Base-by-base conservation (phyloP, 148 eudicot genomes). In the Persicaria maculosa region DNA sequence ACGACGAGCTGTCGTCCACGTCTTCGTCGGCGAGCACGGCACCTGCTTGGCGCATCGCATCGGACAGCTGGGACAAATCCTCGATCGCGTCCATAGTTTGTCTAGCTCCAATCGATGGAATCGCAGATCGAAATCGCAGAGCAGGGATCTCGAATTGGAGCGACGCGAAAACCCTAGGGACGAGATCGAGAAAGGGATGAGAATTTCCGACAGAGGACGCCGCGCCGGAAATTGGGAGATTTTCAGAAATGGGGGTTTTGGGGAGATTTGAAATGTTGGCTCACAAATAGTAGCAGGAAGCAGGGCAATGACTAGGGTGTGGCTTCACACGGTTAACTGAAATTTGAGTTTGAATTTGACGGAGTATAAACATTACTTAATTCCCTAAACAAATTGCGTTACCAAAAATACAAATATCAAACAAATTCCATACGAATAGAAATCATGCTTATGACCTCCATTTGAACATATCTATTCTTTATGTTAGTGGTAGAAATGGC, bases 11-110 rank as follows among this genome's bases (percentile, higher is more conserved):
- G 22, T 92, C 97, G 64, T 92, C 97, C 0, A 92, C 83, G 68
- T 95, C 98, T 25, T 95, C 98, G 72, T 95, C 97, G 55, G 97
- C 96, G 9, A 95, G 93, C 72, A 95, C 72, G 57, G 97, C 88
- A 47, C 91, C 71, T 22, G 97, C 98, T 82, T 92, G 96, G 75
- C 92, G 88, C 97, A 95, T 95, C 78, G 98, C 79, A 75, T 95
- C 92, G 1, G 97, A 90, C 46, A 95, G 96, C 81, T 92, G 84
- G 0, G 86, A 72, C 83, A 95, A 81, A 75, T 95, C 97, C 75
- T 88, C 97, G 88, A 95, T 95, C 87, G 97, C 93, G 46, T 95
- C 98, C 98, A 95, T 95, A 6, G 58, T 50, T 43, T 48, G 14
- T 10, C 36, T 19, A 15, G 10, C 8, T 69, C 62, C 68, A 57